Base-by-base conservation (phyloP, 2,329 filamentous ascomycete species). In the Aquanectria penicillioides region DNA sequence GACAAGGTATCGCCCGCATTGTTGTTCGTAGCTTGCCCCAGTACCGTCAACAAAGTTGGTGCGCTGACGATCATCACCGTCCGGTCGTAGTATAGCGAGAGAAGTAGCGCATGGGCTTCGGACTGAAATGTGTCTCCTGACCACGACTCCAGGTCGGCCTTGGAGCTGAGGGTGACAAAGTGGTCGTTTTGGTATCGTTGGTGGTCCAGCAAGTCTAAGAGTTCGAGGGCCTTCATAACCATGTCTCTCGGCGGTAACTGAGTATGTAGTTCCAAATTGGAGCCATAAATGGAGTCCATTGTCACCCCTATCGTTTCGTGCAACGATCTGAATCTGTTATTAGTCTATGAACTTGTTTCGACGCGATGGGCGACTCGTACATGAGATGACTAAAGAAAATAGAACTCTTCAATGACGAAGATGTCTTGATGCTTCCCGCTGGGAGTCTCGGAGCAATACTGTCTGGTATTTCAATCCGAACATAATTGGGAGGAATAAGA, bases 1-100 rank as follows among this genome's bases (percentile, higher is more conserved):
- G 60, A 60, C 0, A 48, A 46, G 1, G 44, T 41, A 5, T 57
- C 47, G 3, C 47, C 48, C 4, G 43, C 36, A n/a, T 17, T 18
- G 12, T 51, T 26, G 26, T 40, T 55, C 4, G 60, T 65, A 4
- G 59, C 49, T 15, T 55, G 59, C 34, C 66, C 59, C 3, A 69
- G 55, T 6, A 61, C 57, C 4, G 50, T 44, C 60, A 68, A 65
- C 4, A 69, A 55, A 20, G 37, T 26, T 10, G 48, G 48, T 8
- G 54, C 40, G 31, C 54, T 51, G 12, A 57, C 25, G 6, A 57
- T 25, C 46, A 57, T 51, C 20, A 51, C 31, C 7, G 47, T 57
- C 18, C 54, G 18, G 38, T 57, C 33, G 29, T 57, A 57, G 10
- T 46, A 57, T 3, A 57, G 20, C 10, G 54, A 57, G 5, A 57